A percentile compares a stretch with the other conserved stretches of the same genome.
phyloP scores from a whole-genome alignment of 768 basidiomycete species.

The Mycena chlorophos region DNA sequence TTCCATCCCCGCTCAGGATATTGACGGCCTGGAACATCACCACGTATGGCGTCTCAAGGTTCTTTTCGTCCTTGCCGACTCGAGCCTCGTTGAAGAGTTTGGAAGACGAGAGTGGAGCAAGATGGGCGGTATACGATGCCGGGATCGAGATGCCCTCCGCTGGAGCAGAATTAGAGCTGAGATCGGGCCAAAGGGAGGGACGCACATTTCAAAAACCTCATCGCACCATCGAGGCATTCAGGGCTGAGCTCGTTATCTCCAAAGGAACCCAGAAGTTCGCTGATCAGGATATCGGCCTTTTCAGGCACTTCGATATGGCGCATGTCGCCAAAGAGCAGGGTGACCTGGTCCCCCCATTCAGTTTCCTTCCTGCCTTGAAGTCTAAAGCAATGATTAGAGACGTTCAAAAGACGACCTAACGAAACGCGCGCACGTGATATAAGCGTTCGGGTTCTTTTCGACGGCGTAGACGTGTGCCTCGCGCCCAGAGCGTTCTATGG shows the following conservation, averaged over 20 bases:
- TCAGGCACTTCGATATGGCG: constrained; percentile 79
- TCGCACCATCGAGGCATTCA: constrained; percentile 95
- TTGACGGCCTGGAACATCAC: constrained; percentile 98
- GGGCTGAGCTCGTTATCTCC: constrained; percentile 99
- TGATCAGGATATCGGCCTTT: constrained; percentile 88
- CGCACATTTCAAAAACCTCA: constrained; percentile 89
- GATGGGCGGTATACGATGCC: constrained; percentile 90
- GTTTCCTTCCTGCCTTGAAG: constrained; percentile 77
- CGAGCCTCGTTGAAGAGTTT: constrained; percentile 87
- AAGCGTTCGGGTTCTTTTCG: constrained; percentile 97
- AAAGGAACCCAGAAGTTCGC: constrained; percentile 94
- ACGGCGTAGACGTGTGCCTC: constrained; percentile 78
- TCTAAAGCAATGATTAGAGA: constrained; percentile 41
- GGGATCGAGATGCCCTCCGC: constrained; percentile 95
- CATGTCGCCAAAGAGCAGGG: constrained; percentile 95
- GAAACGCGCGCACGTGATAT: constrained; percentile 72
- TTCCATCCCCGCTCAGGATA: constrained; percentile 76
- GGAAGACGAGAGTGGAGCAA: constrained; percentile 92
- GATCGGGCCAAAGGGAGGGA: constrained; percentile 13
- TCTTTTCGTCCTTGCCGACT: constrained; percentile 62
- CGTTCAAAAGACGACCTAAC: constrained; percentile 7
- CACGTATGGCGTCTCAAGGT: constrained; percentile 93
- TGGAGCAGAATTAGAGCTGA: constrained; percentile 30
- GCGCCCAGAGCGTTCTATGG: constrained; percentile 65
- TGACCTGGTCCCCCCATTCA: constrained; percentile 83